Evolutionary conservation across 768 basidiomycete genomes (phyloP), one percentile per base, ranked within the genome.

Genomic region (Amylocystis lapponica): DNA sequence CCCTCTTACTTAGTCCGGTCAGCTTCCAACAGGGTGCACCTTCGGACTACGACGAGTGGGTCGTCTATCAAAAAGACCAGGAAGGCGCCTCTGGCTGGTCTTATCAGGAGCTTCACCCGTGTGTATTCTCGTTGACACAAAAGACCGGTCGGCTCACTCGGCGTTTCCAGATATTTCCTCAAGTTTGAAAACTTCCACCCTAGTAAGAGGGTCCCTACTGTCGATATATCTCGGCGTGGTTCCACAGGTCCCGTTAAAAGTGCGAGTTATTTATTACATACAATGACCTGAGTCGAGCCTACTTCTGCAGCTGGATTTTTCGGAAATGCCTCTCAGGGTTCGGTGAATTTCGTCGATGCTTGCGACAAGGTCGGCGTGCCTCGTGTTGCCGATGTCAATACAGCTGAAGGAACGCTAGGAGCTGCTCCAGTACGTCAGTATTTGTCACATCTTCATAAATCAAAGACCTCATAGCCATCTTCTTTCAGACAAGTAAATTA

Each of bases 11-110:
- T 12, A 19, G 34, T 37, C 8, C 10, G 10, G n/a, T n/a, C n/a
- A n/a, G 66, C 33, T 64, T 55, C 31, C 84, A 86, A 12, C 76
- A 74, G 21, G 81, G 81, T 17, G 68, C 79, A 20, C 82, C 84
- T 3, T 74, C 74, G 2, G 84, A 86, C 53, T 85, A 77, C 42
- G 77, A 85, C 49, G 75, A 84, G 57, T 84, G 80, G 74, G 78
- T 74, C 0, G 54, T 59, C 3, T 71, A 76, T 22, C 57, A 59
- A 43, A 55, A 55, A 33, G 65, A 66, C 12, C 58, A 60, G 17
- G 48, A 58, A 38, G 76, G 72, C 7, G 76, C 82, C 29, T 62
- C 72, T 7, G 65, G 69, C 3, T 86, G 84, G 84, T 61, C 71
- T n/a, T 79, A 74, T 69, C 59, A 70, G 29, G 69, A 75, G 27